A percentile compares a stretch with the other conserved stretches of the same genome.
Evolutionary conservation across 176 grass and related monocot species (phyloP).

Genomic region (Paspalum notatum): DNA sequence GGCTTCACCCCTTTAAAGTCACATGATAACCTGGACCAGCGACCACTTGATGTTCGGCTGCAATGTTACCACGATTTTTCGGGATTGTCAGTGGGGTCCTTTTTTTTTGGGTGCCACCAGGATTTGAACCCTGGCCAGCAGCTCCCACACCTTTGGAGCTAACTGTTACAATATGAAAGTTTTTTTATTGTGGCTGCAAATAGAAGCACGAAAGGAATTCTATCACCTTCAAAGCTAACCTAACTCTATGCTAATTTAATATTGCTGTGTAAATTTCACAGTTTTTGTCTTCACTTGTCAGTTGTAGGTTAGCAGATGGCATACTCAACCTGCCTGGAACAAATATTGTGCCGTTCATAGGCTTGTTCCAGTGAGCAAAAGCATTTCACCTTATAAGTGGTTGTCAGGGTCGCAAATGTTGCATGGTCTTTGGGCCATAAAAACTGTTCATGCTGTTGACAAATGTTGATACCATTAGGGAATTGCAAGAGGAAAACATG

Average conservation of each 20-base stretch:
- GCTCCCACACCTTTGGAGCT: neutral
- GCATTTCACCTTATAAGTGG: constrained; percentile 16
- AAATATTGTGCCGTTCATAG: neutral
- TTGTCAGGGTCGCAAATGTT: neutral
- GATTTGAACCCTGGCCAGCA: neutral
- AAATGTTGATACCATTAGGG: neutral
- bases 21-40: too few species aligned
- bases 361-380: constrained; percentile 5
- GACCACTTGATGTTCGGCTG: too few species aligned
- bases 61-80: too few species aligned
- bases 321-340: neutral
- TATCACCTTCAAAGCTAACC: constrained; percentile 5
- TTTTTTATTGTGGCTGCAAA: constrained; percentile 16
- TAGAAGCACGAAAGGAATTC: constrained; percentile 1
- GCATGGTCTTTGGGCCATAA: neutral
- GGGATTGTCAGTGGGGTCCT: too few species aligned
- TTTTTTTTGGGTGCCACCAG: neutral
- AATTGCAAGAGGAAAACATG: neutral
- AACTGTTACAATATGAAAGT: neutral
- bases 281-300: neutral
- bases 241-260: constrained; percentile 1
- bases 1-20: too few species aligned
- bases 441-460: neutral
- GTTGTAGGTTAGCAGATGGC: constrained; percentile 26
- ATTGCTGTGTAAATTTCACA: constrained; percentile 11